A percentile compares a stretch with the other conserved stretches of the same genome.
Evolutionary conservation across 768 basidiomycete species (phyloP).

Genomic region (Mycena olivaceomarginata): DNA sequence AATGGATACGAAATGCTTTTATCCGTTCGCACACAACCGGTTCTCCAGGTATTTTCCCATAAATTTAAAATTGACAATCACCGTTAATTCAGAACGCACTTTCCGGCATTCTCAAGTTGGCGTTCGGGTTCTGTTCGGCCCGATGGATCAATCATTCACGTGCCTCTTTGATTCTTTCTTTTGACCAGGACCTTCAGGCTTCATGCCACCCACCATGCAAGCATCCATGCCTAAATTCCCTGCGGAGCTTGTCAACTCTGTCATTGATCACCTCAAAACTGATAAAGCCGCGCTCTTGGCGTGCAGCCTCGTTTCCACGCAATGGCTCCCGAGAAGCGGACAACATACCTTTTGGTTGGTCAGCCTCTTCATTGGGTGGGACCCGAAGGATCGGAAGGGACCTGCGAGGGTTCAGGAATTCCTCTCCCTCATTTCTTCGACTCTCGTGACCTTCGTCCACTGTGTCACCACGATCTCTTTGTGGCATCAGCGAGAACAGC

Average conservation of each 20-base stretch:
- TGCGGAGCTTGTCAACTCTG: slow-evolving; percentile 28
- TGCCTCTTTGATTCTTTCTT: too few species aligned
- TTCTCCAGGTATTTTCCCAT: too few species aligned
- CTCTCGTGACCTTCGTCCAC: background rate
- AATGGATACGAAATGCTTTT: too few species aligned
- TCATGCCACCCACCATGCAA: too few species aligned
- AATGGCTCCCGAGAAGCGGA: slow-evolving; percentile 50
- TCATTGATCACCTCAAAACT: slow-evolving; percentile 46
- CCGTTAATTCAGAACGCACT: too few species aligned
- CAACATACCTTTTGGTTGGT: slow-evolving; percentile 45
- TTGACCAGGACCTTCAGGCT: too few species aligned
- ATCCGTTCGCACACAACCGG: too few species aligned
- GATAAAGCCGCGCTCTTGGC: slow-evolving; percentile 40
- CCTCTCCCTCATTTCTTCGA: background rate
- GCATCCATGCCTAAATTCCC: background rate
- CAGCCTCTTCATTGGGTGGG: background rate
- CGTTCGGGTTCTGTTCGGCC: too few species aligned
- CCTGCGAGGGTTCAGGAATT: background rate
- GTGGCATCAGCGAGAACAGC: background rate
- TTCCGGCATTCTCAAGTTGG: too few species aligned
- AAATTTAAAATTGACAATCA: too few species aligned
- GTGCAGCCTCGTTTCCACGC: slow-evolving; percentile 46
- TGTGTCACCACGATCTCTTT: background rate
- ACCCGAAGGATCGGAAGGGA: background rate
- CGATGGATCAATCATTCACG: too few species aligned